Conservation (phyloP, 169 alveolate species). For the Plasmodium ovale region DNA sequence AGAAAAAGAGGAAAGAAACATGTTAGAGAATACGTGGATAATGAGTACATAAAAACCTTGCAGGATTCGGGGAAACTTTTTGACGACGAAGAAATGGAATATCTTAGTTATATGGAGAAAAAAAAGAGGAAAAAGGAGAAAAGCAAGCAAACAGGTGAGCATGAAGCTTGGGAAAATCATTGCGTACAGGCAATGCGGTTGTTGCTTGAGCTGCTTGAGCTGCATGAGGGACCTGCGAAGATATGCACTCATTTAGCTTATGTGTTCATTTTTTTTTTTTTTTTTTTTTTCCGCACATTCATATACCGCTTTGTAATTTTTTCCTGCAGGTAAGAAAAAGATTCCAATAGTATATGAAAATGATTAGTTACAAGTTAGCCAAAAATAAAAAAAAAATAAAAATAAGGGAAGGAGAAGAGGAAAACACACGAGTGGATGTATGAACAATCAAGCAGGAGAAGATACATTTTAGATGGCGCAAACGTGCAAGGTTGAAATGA, state of each 20-base stretch:
- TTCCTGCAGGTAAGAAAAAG: conserved; percentile 15
- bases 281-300: too few species aligned
- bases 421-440: too few species aligned
- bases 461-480: too few species aligned
- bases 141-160: conserved; percentile 4
- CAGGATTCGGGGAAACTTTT: conserved; percentile 53
- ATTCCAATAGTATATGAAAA: conserved; percentile 38
- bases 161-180: too few species aligned
- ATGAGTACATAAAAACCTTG: conserved; percentile 44
- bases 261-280: not conserved
- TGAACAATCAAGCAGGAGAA: too few species aligned
- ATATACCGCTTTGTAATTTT: not conserved
- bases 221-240: not conserved
- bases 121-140: conserved; percentile 11
- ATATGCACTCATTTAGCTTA: too few species aligned
- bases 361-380: not conserved
- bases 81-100: conserved; percentile 61
- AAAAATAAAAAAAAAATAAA: too few species aligned
- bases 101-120: too few species aligned
- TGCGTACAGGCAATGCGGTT: not conserved
- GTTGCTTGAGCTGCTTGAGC: not conserved
- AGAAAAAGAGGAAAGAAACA: conserved; percentile 8
- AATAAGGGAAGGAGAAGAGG: not conserved
- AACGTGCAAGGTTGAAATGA: too few species aligned
- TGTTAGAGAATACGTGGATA: conserved; percentile 44